Percentiles rank a stretch among this genome's conserved stretches.
Conservation (phyloP, 768 basidiomycete species). For the Russula virescens region DNA sequence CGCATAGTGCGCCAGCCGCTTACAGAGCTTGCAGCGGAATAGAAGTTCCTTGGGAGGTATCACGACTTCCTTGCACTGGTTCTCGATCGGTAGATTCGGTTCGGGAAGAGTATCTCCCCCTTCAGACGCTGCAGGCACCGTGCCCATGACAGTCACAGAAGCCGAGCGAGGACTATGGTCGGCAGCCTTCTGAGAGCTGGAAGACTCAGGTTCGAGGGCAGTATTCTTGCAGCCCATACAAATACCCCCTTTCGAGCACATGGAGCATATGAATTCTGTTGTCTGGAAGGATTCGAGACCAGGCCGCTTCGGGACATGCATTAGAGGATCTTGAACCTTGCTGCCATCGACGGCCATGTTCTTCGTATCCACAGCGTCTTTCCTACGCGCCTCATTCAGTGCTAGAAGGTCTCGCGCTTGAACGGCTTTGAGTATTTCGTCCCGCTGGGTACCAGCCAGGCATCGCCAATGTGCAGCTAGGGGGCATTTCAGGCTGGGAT, state of each 20-base stretch:
- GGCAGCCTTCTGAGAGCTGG: background rate
- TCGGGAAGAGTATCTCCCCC: background rate
- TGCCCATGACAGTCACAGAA: background rate
- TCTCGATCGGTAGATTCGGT: background rate
- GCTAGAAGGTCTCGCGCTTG: slow-evolving; percentile 44
- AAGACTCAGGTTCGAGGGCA: slow-evolving; percentile 44
- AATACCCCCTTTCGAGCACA: slow-evolving; percentile 69
- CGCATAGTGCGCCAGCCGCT: slow-evolving; percentile 73
- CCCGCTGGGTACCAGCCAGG: slow-evolving; percentile 55
- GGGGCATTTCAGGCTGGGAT: slow-evolving; percentile 64
- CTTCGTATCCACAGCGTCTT: slow-evolving; percentile 4
- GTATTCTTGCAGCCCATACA: slow-evolving; percentile 70
- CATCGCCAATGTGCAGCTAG: slow-evolving; percentile 75
- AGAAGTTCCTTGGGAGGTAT: slow-evolving; percentile 42
- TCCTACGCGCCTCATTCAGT: slow-evolving; percentile 31
- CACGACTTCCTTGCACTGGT: background rate
- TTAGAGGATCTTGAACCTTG: background rate
- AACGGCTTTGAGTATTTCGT: slow-evolving; percentile 67
- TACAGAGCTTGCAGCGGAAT: slow-evolving; percentile 82
- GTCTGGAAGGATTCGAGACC: slow-evolving; percentile 40
- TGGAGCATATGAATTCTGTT: slow-evolving; percentile 74
- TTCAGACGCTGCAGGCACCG: background rate
- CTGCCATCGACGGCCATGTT: background rate
- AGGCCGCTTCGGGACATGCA: slow-evolving; percentile 5
- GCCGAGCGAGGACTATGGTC: background rate